A percentile compares a stretch with the other conserved stretches of the same genome.
Conservation (phyloP, 495 filamentous ascomycete species). For the Talaromyces stipitatus region DNA sequence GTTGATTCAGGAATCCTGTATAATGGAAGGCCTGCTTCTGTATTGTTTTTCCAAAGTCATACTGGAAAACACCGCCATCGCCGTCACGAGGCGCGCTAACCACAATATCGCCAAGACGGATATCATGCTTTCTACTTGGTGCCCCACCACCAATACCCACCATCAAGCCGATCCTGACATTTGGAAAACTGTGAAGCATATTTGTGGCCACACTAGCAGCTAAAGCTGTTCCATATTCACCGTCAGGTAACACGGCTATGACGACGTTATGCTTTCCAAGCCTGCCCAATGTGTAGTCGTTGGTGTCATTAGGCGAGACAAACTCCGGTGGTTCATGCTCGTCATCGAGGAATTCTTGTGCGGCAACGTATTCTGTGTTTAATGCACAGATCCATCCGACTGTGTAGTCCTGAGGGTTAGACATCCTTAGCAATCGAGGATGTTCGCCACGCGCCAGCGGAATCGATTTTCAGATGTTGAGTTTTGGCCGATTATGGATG, state of each 20-base stretch:
- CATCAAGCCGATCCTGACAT: slow-evolving; percentile 25
- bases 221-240: slow-evolving; percentile 12
- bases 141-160: slow-evolving; percentile 21
- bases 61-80: slow-evolving; percentile 4
- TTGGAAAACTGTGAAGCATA: slow-evolving; percentile 25
- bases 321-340: slow-evolving; percentile 2
- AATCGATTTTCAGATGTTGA: neutral
- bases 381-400: slow-evolving; percentile 45
- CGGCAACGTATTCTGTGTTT: slow-evolving; percentile 27
- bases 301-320: slow-evolving; percentile 15
- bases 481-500: neutral
- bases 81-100: slow-evolving; percentile 4
- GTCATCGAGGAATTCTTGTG: slow-evolving; percentile 30
- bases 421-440: neutral
- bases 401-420: slow-evolving; percentile 27
- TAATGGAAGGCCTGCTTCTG: neutral
- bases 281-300: slow-evolving; percentile 27
- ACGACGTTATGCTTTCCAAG: slow-evolving; percentile 27
- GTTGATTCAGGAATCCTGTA: slow-evolving; percentile 9
- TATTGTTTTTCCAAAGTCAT: slow-evolving; percentile 7
- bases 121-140: slow-evolving; percentile 18
- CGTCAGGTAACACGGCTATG: slow-evolving; percentile 21
- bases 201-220: slow-evolving; percentile 20
- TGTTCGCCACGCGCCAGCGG: neutral
- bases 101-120: slow-evolving; percentile 12